Base-by-base conservation (phyloP, 129 eudicot species). In the Flaveria robusta region DNA sequence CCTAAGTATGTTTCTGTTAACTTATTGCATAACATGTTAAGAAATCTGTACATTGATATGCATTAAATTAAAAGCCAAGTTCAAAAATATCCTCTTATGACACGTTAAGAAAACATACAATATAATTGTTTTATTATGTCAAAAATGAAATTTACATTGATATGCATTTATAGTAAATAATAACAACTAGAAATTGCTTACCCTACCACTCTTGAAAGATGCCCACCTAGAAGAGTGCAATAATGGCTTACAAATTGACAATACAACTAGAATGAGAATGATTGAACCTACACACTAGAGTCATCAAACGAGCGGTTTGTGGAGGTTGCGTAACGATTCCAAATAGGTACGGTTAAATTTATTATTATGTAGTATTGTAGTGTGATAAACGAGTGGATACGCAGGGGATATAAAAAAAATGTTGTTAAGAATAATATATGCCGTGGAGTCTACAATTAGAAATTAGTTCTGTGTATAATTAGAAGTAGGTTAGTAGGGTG, bases 161-260 rank as follows among this genome's bases (percentile, higher is more conserved):
- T 50, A 0, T 50, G 56, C 56, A 50, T 50, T 50, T 50, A 7
- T 50, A 50, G 20, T 16, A 14, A 16, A 3, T 8, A 50, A 16
- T 51, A 16, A n/a, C 23, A 51, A 51, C 19, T 27, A 27, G 42
- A 62, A 62, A 23, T 5, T 27, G 20, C 9, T 3, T 62, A 27
- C 68, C 68, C 68, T 15, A 63, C 68, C 68, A 63, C 45, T 1
- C 45, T 29, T 63, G 45, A 63, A 31, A 63, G 43, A 63, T 29
- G 13, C 45, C 68, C 68, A 63, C 68, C 29, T 63, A 63, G 6
- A n/a, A 29, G 2, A 15, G 45, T 63, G 68, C 45, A 29, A 63
- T 63, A 3, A 29, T 27, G 4, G 7, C 66, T 5, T n/a, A 60
- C 37, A 13, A 60, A 11, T 23, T 62, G 68, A 62, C 68, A 62